Base-by-base conservation (phyloP, 2,329 filamentous ascomycete species). In the Calycina marina region DNA sequence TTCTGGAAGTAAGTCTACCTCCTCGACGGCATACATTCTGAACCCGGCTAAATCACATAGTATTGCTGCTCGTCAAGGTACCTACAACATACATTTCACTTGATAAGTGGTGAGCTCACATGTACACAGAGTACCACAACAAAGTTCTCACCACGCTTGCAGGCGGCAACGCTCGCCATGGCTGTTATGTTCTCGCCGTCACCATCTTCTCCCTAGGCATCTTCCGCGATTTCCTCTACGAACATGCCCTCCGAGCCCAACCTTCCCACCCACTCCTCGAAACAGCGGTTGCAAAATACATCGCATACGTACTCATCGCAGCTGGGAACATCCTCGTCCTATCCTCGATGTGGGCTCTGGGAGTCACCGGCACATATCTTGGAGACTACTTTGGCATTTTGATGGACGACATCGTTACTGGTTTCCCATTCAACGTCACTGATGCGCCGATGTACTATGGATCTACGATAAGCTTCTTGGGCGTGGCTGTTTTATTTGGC, bases 361-460 rank as follows among this genome's bases (percentile, higher is more conserved):
- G 90, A 36, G 73, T 98, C 50, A 94, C 85, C 1, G 90, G 90
- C 41, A 98, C 90, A 22, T 98, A 94, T 55, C 66, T 98, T 20
- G 90, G 90, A 47, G 90, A 98, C 63, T 98, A 98, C 66, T 98
- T 96, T 54, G 90, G 90, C 46, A 94, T 96, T 55, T 67, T 98
- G 44, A 93, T 94, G 85, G 88, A 96, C 54, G 63, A 78, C 45
- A 88, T 88, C 49, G 86, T 98, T 32, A 93, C 85, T 9, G 79
- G 82, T 10, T 98, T 98, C 55, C 90, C 90, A 2, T 98, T 98
- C 68, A 96, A 81, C 57, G 69, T 96, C 39, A 86, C 78, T 34
- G 72, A 74, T 43, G 79, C 84, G 32, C 90, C 90, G 40, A 98
- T 98, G 90, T 98, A 98, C 65, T 81, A 85, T 62, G 90, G 90